Percentiles rank a stretch among this genome's conserved stretches.
Evolutionary conservation across 768 basidiomycete species (phyloP).

Genomic region (Grammothele lineata): DNA sequence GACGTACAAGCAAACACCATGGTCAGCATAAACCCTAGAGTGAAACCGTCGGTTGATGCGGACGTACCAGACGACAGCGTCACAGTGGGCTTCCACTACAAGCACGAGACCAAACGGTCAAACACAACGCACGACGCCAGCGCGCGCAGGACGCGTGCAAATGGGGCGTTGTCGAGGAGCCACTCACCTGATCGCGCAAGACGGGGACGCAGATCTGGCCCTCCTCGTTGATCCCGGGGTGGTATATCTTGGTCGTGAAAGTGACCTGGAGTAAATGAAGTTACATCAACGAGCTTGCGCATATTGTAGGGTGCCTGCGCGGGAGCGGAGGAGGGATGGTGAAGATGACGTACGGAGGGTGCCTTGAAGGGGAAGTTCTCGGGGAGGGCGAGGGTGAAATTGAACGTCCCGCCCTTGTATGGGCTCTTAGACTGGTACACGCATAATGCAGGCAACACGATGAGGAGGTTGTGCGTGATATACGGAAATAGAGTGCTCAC

Average conservation of each 20-base stretch:
- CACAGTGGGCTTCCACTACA: constrained; percentile 82
- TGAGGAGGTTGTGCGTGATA: no score
- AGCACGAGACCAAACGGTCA: background rate
- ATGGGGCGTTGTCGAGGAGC: no score
- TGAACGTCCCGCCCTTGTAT: constrained; percentile 79
- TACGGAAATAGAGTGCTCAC: constrained; percentile 48
- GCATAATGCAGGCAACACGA: background rate
- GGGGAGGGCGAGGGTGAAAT: constrained; percentile 70
- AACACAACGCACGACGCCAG: background rate
- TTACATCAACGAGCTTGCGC: background rate
- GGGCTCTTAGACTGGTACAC: constrained; percentile 63
- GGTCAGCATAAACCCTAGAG: no score
- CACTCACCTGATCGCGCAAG: constrained; percentile 75
- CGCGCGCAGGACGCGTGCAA: background rate
- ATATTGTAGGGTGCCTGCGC: background rate
- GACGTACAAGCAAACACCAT: no score
- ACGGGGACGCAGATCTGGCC: constrained; percentile 83
- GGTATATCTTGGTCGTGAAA: constrained; percentile 85
- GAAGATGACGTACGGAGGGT: constrained; percentile 58
- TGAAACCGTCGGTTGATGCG: no score
- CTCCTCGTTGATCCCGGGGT: constrained; percentile 88
- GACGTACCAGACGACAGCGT: constrained; percentile 71
- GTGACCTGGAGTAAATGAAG: constrained; percentile 51
- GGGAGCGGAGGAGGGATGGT: background rate
- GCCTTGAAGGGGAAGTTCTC: constrained; percentile 86